Conservation (phyloP, 2,329 filamentous ascomycete species). For the Tolypocladium capitatum region DNA sequence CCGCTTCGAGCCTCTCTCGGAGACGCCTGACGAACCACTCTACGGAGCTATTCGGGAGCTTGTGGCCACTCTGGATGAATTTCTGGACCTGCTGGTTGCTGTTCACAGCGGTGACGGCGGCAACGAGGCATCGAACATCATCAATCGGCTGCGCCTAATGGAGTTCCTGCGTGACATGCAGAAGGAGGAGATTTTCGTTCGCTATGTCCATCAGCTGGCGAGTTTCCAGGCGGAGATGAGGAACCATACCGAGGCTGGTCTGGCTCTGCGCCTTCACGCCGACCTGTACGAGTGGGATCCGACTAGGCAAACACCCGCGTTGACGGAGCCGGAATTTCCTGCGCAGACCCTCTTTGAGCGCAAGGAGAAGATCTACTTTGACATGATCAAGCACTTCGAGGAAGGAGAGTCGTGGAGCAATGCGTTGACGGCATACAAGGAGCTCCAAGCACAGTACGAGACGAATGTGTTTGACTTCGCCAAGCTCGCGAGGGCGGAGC, state of each 20-base stretch:
- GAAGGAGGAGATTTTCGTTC: constrained; percentile 91
- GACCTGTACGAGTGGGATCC: constrained; percentile 90
- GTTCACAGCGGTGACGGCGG: constrained; percentile 66
- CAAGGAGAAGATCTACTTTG: constrained; percentile 83
- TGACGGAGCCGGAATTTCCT: constrained; percentile 65
- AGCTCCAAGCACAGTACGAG: constrained; percentile 86
- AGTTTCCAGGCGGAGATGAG: constrained; percentile 60
- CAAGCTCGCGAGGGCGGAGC: constrained; percentile 78
- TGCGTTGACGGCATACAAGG: constrained; percentile 75
- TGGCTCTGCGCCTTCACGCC: constrained; percentile 80
- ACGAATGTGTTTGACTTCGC: constrained; percentile 79
- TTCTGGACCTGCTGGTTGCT: constrained; percentile 79
- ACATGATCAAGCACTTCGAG: constrained; percentile 90
- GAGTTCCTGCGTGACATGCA: constrained; percentile 94
- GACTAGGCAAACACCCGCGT: constrained; percentile 46
- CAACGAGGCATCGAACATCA: constrained; percentile 67
- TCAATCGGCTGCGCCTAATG: constrained; percentile 84
- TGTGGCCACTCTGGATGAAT: constrained; percentile 74
- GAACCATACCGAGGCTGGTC: constrained; percentile 76
- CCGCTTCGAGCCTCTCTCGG: constrained; percentile 60
- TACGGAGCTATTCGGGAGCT: constrained; percentile 66
- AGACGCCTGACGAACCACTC: constrained; percentile 56
- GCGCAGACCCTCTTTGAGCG: constrained; percentile 81
- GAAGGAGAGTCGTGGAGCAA: constrained; percentile 90
- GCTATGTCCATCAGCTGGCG: constrained; percentile 87